Evolutionary conservation across 768 basidiomycete species (phyloP).

Genomic region (Cystofilobasidium macerans): DNA sequence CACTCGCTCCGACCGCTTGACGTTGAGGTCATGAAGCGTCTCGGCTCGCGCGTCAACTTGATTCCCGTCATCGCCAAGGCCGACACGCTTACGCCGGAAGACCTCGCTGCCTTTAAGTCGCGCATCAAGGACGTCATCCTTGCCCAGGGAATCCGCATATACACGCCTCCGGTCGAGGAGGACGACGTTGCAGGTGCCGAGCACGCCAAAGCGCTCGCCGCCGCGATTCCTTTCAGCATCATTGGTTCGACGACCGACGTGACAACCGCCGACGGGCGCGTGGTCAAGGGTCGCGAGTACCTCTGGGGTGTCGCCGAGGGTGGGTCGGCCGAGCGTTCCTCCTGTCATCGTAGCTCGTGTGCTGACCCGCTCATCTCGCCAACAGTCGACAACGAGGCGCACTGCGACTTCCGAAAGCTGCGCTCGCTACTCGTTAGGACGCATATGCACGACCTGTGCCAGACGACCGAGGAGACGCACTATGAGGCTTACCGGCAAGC

Average conservation of each 20-base stretch:
- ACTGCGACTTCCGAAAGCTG: slow-evolving; percentile 98
- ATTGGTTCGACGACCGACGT: slow-evolving; percentile 96
- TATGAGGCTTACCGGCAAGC: slow-evolving; percentile 97
- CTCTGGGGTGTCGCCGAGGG: slow-evolving; percentile 99
- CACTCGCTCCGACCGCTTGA: slow-evolving; percentile 98
- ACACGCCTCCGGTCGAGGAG: slow-evolving; percentile 78
- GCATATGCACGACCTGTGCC: slow-evolving; percentile 96
- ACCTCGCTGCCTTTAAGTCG: slow-evolving; percentile 77
- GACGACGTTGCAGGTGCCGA: slow-evolving; percentile 81
- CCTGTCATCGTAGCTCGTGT: neutral
- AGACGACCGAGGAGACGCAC: slow-evolving; percentile 86
- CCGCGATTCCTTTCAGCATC: slow-evolving; percentile 96
- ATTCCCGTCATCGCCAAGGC: slow-evolving; percentile 97
- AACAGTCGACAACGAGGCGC: slow-evolving; percentile 92
- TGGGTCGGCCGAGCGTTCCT: slow-evolving; percentile 36
- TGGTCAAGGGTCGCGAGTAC: slow-evolving; percentile 95
- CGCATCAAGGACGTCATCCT: slow-evolving; percentile 79
- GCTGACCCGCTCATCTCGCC: neutral
- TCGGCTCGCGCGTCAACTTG: slow-evolving; percentile 93
- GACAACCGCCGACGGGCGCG: slow-evolving; percentile 73
- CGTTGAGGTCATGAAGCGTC: slow-evolving; percentile 98
- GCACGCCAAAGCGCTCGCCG: slow-evolving; percentile 71
- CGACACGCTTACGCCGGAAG: slow-evolving; percentile 90
- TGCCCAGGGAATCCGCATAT: slow-evolving; percentile 89
- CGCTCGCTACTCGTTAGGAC: slow-evolving; percentile 90